phyloP scores from a whole-genome alignment of 345 rosid genomes.

The Rhizophora mangle region DNA sequence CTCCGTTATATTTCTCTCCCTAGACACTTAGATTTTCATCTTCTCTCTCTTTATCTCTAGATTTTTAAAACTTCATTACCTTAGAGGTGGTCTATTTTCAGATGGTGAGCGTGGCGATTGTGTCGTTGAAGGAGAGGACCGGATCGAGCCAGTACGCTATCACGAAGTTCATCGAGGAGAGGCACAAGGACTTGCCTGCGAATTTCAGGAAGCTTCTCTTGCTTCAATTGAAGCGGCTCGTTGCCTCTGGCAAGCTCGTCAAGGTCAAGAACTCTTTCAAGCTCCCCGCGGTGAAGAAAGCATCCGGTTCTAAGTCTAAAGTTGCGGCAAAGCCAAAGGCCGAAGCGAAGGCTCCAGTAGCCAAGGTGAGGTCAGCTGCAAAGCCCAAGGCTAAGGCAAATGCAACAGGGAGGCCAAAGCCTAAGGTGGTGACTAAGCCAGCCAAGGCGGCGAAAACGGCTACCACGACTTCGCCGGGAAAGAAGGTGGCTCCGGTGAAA shows the following conservation, averaged over 20 bases:
- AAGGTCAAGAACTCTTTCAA: conserved; percentile 27
- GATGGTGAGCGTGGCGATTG: conserved; percentile 30
- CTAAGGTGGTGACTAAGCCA: neutral
- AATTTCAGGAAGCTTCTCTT: conserved; percentile 21
- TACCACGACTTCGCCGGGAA: conserved; percentile 2
- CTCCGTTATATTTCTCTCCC: too few species aligned
- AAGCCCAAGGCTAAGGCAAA: conserved; percentile 10
- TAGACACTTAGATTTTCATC: neutral
- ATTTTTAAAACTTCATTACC: too few species aligned
- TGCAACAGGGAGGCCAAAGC: neutral
- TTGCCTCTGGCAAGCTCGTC: conserved; percentile 22
- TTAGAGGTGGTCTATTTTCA: neutral
- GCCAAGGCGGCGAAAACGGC: conserved; percentile 13
- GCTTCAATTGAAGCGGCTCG: conserved; percentile 19
- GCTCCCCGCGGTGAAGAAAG: conserved; percentile 14
- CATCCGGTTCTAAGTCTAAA: neutral
- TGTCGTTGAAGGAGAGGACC: conserved; percentile 23
- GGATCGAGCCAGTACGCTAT: conserved; percentile 35
- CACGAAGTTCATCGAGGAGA: conserved; percentile 24
- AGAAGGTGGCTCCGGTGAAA: conserved; percentile 4
- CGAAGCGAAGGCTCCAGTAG: conserved; percentile 4
- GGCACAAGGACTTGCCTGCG: conserved; percentile 21
- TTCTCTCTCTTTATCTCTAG: neutral
- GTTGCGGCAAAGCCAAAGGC: conserved; percentile 11
- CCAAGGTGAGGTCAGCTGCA: neutral